Conservation (phyloP, 345 rosid genomes). For the Aquilaria malaccensis region DNA sequence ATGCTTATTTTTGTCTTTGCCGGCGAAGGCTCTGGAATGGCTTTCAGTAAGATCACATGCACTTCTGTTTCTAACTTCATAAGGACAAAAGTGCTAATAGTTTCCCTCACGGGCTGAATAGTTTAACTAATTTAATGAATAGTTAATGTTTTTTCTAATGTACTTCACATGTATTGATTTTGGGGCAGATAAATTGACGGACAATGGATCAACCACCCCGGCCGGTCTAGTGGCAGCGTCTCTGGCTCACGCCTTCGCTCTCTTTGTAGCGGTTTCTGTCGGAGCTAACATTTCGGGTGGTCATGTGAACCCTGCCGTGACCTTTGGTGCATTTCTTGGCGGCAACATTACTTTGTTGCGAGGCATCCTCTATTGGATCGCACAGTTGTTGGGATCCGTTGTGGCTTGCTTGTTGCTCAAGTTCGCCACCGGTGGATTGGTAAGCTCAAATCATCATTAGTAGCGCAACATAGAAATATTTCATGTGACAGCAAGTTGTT, state of each 20-base stretch:
- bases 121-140: too few species aligned
- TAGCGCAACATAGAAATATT: too few species aligned
- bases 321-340: slow-evolving; percentile 76
- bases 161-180: neutral
- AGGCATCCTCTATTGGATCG: slow-evolving; percentile 69
- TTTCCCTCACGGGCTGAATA: too few species aligned
- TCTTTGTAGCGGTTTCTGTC: slow-evolving; percentile 69
- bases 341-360: slow-evolving; percentile 65
- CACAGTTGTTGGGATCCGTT: slow-evolving; percentile 70
- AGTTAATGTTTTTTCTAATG: neutral
- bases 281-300: slow-evolving; percentile 85
- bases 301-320: slow-evolving; percentile 87
- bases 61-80: neutral
- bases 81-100: neutral
- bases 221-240: slow-evolving; percentile 66
- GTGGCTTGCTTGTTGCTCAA: slow-evolving; percentile 79
- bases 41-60: slow-evolving; percentile 38
- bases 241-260: slow-evolving; percentile 64
- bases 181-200: slow-evolving; percentile 33
- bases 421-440: slow-evolving; percentile 66
- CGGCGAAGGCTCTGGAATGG: slow-evolving; percentile 91
- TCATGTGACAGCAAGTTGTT: neutral
- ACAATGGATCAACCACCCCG: slow-evolving; percentile 46
- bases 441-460: slow-evolving; percentile 10
- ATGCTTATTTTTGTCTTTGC: slow-evolving; percentile 80